phyloP scores from a whole-genome alignment of 2,329 filamentous ascomycete genomes.

The Sporothrix luriei region DNA sequence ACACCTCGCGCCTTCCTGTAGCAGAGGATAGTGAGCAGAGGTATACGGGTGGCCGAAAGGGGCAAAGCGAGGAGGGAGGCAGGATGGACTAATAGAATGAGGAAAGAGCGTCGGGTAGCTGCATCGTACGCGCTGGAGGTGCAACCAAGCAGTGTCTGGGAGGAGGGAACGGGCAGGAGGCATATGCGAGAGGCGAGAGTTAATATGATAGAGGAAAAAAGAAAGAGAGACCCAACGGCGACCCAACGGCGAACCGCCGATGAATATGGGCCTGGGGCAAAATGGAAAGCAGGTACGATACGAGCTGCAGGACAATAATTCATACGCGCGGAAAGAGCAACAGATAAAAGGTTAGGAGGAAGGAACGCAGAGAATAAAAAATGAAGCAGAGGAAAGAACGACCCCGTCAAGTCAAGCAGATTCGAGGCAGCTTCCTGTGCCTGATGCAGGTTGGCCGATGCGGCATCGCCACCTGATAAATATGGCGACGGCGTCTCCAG shows the following conservation, averaged over 20 bases:
- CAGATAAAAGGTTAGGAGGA: background rate
- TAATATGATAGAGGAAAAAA: background rate
- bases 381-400: background rate
- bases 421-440: background rate
- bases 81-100: background rate
- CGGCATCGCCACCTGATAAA: constrained; percentile 13
- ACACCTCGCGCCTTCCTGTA: constrained; percentile 9
- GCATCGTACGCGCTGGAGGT: constrained; percentile 15
- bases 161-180: no score
- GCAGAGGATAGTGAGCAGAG: background rate
- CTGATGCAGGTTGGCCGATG: background rate
- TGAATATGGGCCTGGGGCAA: background rate
- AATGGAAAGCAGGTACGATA: background rate
- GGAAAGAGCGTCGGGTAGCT: constrained; percentile 19
- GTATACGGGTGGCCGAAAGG: constrained; percentile 1
- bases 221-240: background rate
- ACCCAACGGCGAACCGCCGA: constrained; percentile 2
- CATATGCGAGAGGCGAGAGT: background rate
- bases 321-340: background rate
- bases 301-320: background rate
- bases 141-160: background rate
- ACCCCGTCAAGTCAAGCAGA: no score
- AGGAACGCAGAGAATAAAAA: background rate
- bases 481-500: constrained; percentile 23
- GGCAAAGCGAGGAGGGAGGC: constrained; percentile 13